These are phyloP conservation scores for Yarrowia keelungensis DNA, from an alignment of 805 yeast genomes.

Conservation along the genomic window DNA sequence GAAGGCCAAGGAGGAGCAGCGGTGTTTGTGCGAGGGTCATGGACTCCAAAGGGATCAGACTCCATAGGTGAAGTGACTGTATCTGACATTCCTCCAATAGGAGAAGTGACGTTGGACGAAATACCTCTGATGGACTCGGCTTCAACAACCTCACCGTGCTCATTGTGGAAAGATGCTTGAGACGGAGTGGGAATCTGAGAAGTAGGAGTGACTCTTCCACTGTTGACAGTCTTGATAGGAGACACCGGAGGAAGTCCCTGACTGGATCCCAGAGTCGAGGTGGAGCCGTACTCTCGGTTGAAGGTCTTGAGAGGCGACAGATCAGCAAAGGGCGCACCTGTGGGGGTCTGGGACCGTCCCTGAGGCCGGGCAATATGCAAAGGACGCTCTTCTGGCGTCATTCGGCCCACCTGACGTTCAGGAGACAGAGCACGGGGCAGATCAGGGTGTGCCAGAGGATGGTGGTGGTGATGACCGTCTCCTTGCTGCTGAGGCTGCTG, in stretches of 20 bases:
- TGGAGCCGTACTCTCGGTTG: conserved; percentile 15
- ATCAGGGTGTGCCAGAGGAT: conserved; percentile 9
- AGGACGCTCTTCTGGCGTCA: conserved; percentile 29
- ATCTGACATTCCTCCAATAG: neutral
- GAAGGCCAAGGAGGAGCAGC: conserved; percentile 35
- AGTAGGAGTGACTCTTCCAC: conserved; percentile 30
- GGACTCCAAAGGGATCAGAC: conserved; percentile 22
- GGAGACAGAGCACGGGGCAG: conserved; percentile 13
- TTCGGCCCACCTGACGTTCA: conserved; percentile 27
- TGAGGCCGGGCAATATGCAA: conserved; percentile 9
- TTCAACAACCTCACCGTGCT: conserved; percentile 25
- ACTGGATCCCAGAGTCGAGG: conserved; percentile 12
- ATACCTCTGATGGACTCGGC: conserved; percentile 2
- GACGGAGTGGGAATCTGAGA: conserved; percentile 24
- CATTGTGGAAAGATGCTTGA: conserved; percentile 29
- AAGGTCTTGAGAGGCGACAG: conserved; percentile 28
- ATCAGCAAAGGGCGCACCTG: conserved; percentile 13
- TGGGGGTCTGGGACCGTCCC: conserved; percentile 12
- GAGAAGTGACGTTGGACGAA: neutral
- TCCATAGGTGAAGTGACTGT: conserved; percentile 19
- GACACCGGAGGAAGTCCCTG: conserved; percentile 31
- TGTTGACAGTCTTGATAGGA: conserved; percentile 30
- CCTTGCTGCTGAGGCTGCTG: neutral
- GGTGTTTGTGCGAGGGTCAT: conserved; percentile 25
- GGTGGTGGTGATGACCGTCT: conserved; percentile 8